Conservation (phyloP, 2,329 filamentous ascomycete species). For the Fusarium fracticaudum region DNA sequence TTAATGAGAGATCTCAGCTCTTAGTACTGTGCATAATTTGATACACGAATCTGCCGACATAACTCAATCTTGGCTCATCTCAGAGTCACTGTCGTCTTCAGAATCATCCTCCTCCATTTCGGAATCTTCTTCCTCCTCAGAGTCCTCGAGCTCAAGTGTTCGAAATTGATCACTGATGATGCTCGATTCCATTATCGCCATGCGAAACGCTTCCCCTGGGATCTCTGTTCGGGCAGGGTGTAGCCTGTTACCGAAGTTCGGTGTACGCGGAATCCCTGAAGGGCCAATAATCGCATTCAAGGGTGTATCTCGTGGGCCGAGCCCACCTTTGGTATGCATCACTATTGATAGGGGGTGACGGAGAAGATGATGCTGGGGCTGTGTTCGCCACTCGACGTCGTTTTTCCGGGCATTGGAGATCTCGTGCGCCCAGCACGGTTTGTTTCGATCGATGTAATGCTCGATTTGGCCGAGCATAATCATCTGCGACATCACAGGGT, state of each 20-base stretch:
- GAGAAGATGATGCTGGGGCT: neutral
- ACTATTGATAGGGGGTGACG: neutral
- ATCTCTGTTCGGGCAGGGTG: neutral
- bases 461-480: neutral
- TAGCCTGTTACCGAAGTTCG: neutral
- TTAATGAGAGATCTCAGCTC: neutral
- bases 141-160: neutral
- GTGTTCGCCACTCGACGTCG: neutral
- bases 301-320: neutral
- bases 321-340: neutral
- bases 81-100: neutral
- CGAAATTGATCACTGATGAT: neutral
- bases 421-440: neutral
- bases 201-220: neutral
- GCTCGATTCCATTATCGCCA: neutral
- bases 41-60: neutral
- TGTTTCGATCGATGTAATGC: neutral
- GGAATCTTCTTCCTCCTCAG: neutral
- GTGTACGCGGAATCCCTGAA: neutral
- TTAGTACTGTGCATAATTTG: neutral
- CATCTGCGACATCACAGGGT: neutral
- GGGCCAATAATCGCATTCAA: neutral
- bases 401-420: neutral
- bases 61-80: neutral
- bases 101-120: neutral